A percentile compares a stretch with the other conserved stretches of the same genome.
These are phyloP conservation scores for Colletotrichum abscissum DNA, from an alignment of 2,329 filamentous ascomycete species.

Conservation along the genomic window DNA sequence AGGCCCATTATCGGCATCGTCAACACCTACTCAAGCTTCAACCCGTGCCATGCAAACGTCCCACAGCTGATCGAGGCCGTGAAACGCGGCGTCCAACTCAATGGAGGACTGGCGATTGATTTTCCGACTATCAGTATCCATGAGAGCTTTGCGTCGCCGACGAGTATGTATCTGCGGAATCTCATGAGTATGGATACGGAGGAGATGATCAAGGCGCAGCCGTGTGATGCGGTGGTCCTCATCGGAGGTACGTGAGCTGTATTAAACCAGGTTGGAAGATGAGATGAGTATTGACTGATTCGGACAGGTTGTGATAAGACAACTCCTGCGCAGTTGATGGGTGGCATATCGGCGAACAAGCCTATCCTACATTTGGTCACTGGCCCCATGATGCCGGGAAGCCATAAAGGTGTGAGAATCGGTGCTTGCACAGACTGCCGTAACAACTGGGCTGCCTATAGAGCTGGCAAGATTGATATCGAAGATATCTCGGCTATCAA, in stretches of 20 bases:
- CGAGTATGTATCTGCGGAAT: slow-evolving; percentile 80
- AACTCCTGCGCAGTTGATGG: slow-evolving; percentile 80
- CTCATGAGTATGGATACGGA: slow-evolving; percentile 85
- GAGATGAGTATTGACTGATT: neutral
- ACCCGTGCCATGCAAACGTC: slow-evolving; percentile 79
- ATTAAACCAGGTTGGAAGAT: neutral
- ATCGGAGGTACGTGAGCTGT: slow-evolving; percentile 66
- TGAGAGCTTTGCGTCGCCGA: slow-evolving; percentile 76
- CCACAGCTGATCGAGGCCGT: slow-evolving; percentile 78
- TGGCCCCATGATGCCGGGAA: slow-evolving; percentile 81
- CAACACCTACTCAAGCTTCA: slow-evolving; percentile 79
- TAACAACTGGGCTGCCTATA: slow-evolving; percentile 77
- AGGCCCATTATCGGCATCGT: slow-evolving; percentile 80
- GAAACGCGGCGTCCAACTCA: slow-evolving; percentile 75
- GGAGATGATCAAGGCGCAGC: slow-evolving; percentile 80
- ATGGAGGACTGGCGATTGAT: slow-evolving; percentile 75
- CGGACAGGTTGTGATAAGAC: slow-evolving; percentile 77
- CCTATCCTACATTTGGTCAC: slow-evolving; percentile 76
- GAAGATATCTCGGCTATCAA: slow-evolving; percentile 79
- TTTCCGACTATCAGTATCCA: slow-evolving; percentile 81
- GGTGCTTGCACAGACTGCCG: slow-evolving; percentile 82
- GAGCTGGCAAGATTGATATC: slow-evolving; percentile 74
- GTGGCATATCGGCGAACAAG: slow-evolving; percentile 79
- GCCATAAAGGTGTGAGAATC: slow-evolving; percentile 70
- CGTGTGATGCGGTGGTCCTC: slow-evolving; percentile 74